Percentiles rank a stretch among this genome's conserved stretches.
Conservation (phyloP, 805 yeast genomes). For the Grigorovia jiainica region DNA sequence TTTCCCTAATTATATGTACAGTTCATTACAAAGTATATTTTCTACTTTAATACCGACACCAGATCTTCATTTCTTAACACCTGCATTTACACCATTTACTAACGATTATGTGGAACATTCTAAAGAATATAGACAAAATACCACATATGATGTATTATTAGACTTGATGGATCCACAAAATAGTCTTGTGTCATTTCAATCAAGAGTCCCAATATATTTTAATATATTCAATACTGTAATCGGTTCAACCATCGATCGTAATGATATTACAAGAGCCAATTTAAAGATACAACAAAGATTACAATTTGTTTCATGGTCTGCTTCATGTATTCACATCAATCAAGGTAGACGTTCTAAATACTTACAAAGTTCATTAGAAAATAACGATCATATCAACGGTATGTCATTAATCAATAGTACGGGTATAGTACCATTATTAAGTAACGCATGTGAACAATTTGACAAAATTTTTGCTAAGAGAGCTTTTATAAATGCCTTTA, state of each 20-base stretch:
- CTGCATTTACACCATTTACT: slow-evolving; percentile 72
- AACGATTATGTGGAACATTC: slow-evolving; percentile 54
- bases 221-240: slow-evolving; percentile 62
- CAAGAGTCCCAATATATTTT: slow-evolving; percentile 43
- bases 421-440: slow-evolving; percentile 56
- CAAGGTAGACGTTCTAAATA: slow-evolving; percentile 66
- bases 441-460: slow-evolving; percentile 62
- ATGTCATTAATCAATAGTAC: slow-evolving; percentile 79
- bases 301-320: slow-evolving; percentile 78
- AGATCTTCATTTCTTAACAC: slow-evolving; percentile 61
- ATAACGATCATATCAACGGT: slow-evolving; percentile 54
- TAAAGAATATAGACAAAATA: slow-evolving; percentile 48
- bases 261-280: slow-evolving; percentile 62
- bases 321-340: slow-evolving; percentile 70
- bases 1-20: slow-evolving; percentile 87
- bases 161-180: slow-evolving; percentile 72
- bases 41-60: slow-evolving; percentile 83
- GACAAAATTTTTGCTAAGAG: slow-evolving; percentile 69
- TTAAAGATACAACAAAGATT: slow-evolving; percentile 56
- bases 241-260: slow-evolving; percentile 48
- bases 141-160: slow-evolving; percentile 77
- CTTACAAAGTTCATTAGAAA: slow-evolving; percentile 14
- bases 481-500: slow-evolving; percentile 78
- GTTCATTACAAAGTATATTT: slow-evolving; percentile 69
- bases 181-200: slow-evolving; percentile 51